Evolutionary conservation across 2,329 filamentous ascomycete species (phyloP), one percentile per base, ranked within the genome.

Genomic region (Pseudocercospora cruenta): DNA sequence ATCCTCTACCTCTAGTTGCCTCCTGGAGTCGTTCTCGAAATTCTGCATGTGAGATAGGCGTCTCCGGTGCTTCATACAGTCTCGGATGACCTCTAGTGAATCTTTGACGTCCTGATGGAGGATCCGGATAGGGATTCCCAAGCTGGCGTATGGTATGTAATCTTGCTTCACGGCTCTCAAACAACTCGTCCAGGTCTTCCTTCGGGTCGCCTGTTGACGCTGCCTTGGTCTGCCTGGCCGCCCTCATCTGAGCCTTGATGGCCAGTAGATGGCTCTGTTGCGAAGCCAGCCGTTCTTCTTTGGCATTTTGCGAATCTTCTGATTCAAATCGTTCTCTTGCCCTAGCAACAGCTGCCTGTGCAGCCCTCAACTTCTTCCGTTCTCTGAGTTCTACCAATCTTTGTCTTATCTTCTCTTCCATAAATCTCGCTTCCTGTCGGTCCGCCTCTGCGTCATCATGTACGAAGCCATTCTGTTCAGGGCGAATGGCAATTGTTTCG

Each of bases 91-190:
- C 26, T 64, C 33, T 43, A 60, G 49, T 60, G 8, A 39, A 21
- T 10, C 63, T 60, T 14, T 65, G 67, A 12, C 51, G 28, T 4
- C 64, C 57, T 16, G 57, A 54, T 3, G 67, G 62, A 31, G 43
- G 16, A 10, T 67, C 49, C 4, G 68, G 73, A 64, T 65, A 75
- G 28, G 74, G 71, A 47, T 76, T 76, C 9, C 70, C 72, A 14
- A 77, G 69, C 3, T 58, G 67, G 14, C 69, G 67, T 19, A 77
- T 63, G 1, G 70, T 64, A 24, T 64, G 57, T 3, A 73, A 24
- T 5, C 75, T 71, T 36, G 62, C 54, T 47, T 74, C 72, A 57
- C 68, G 66, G 5, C 58, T 58, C 43, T 67, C 68, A 57, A 60
- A 72, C 21, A 77, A 62, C 8, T 63, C 69, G 22, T 75, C 71